Evolutionary conservation across 2,329 filamentous ascomycete genomes (phyloP), one percentile per base, ranked within the genome.

Genomic region (Diaporthe aspalathi): DNA sequence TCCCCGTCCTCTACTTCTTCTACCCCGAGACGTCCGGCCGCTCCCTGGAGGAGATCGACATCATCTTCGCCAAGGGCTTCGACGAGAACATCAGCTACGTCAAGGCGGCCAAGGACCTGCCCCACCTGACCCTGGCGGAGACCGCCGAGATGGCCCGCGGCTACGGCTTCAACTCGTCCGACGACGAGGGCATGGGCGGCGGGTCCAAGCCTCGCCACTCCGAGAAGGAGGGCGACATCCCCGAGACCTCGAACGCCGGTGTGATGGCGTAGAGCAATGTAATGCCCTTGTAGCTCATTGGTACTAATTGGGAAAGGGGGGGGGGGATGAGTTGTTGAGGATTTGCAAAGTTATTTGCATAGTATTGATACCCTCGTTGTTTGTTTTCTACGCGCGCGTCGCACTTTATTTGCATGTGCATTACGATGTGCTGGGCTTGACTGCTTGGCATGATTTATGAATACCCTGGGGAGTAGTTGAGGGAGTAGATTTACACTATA

Each of bases 31-130:
- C 85, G 0, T 80, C 83, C 72, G 76, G 77, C 73, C 84, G 85
- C 50, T 85, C 84, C 1, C 82, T 92, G 1, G 90, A 92, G 77
- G 90, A 92, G 75, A 87, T 92, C 77, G 90, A 92, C 69, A 54
- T 76, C 8, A 78, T 81, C 49, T 82, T 81, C 35, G 67, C 72
- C 60, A 73, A 73, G 72, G 72, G 69, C 20, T 49, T 52, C 45
- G 60, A 66, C 45, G 72, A 73, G 66, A 40, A 72, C 5, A 69
- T 71, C 45, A 53, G 43, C 65, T 72, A 69, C 40, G 72, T 73
- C 22, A 38, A 69, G 35, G 70, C 72, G 12, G 69, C 70, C n/a
- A 7, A 73, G 66, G 6, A 49, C n/a, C 57, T 73, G 50, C 72
- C 72, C 6, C 71, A 53, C 66, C 53, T 73, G 16, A 71, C n/a